Evolutionary conservation across 257 asterid genomes (phyloP).

Genomic region (Nicotiana attenuata): DNA sequence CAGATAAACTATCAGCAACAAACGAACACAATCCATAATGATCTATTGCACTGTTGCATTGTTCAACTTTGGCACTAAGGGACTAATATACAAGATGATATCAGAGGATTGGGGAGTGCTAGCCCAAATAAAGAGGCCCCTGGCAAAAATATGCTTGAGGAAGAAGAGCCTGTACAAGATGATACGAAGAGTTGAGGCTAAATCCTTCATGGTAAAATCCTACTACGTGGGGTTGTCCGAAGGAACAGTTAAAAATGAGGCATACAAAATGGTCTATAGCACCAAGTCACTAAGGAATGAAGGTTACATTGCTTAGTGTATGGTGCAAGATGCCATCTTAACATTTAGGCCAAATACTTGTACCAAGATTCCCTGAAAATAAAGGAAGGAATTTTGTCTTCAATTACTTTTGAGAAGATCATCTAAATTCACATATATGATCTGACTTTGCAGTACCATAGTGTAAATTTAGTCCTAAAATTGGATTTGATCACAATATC

Average conservation of each 20-base stretch:
- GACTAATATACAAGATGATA: background rate
- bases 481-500: background rate
- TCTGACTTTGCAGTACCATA: background rate
- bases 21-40: background rate
- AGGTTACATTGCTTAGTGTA: background rate
- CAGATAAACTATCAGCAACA: background rate
- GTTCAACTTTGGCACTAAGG: background rate
- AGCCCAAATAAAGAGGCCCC: background rate
- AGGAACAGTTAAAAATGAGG: background rate
- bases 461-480: background rate
- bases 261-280: background rate
- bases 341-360: background rate
- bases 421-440: background rate
- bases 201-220: background rate
- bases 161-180: background rate
- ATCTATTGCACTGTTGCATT: background rate
- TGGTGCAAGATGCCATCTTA: background rate
- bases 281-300: background rate
- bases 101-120: background rate
- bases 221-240: background rate
- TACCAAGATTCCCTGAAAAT: background rate
- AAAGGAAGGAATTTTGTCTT: background rate
- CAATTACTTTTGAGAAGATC: background rate
- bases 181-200: background rate
- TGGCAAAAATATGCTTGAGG: background rate